Base-by-base conservation (phyloP, 768 basidiomycete genomes). In the Suillus americanus region DNA sequence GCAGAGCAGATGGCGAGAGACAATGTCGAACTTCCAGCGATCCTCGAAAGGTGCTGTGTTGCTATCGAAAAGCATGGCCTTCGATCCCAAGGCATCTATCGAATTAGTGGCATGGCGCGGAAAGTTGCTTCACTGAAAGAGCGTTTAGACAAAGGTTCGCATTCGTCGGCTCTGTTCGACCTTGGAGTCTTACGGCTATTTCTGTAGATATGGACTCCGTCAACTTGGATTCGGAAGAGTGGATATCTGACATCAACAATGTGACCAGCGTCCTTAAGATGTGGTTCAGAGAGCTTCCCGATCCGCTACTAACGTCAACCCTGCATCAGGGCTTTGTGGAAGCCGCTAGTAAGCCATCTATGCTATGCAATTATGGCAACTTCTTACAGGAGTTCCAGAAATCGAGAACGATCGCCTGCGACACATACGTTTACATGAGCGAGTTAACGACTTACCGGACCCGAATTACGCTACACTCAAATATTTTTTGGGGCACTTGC, bases 401-500 rank as follows among this genome's bases (percentile, higher is more conserved):
- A 92, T 92, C 67, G 97, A 99, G 62, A 97, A 97, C 72, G 96
- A 97, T 69, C 88, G 97, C 60, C 80, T 99, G 68, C 86, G 97
- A 65, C 97, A 99, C 71, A 99, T 99, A 67, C 88, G 96, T 59
- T 79, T 99, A 61, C 97, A 99, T 72, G 97, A 99, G 73, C 89
- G 95, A 54, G 95, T 99, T 54, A 99, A 99, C 71, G 97, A 98
- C 68, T 83, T 99, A 61, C 97, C 97, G 14, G 97, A 99, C 78
- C 86, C 97, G n/a, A 98, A 99, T 77, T 99, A 99, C 72, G 94
- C 97, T 2, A 97, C 97, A 1, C 82, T 99, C 60, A 98, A 99
- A 74, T 97, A 85, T 76, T 91, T 99, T 76, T 83, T 99, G 82
- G 95, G 93, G 14, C 97, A 99, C 79, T 80, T 99, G 66, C 85